Evolutionary conservation across 352 stramenopile genomes (phyloP).

Genomic region (Globisporangium uncinulatum): DNA sequence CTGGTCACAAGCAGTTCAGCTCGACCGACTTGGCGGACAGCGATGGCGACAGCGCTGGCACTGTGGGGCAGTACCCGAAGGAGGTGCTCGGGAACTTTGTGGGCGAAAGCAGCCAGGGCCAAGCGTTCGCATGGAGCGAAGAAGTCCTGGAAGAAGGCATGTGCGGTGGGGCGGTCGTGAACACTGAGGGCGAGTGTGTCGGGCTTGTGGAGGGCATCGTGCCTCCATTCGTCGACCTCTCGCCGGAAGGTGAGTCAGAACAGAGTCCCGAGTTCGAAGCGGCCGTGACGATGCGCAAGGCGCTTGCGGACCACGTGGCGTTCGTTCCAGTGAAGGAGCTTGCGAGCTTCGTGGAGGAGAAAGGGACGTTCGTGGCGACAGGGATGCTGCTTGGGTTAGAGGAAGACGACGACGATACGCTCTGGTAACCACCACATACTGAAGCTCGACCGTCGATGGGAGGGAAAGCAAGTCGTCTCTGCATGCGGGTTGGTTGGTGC

Average conservation of each 20-base stretch:
- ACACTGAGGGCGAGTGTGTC: slow-evolving; percentile 35
- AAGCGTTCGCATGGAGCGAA: slow-evolving; percentile 72
- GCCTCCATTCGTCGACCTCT: slow-evolving; percentile 25
- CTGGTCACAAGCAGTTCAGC: slow-evolving; percentile 36
- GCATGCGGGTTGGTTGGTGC: too few relatives aligned
- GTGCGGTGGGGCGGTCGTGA: slow-evolving; percentile 68
- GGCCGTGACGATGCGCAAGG: slow-evolving; percentile 48
- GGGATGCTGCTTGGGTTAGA: slow-evolving; percentile 23
- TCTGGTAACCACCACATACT: slow-evolving; percentile 30
- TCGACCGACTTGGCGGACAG: slow-evolving; percentile 2
- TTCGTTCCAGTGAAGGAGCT: slow-evolving; percentile 57
- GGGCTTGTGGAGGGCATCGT: slow-evolving; percentile 80
- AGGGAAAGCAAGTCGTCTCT: too few relatives aligned
- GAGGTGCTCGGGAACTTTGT: slow-evolving; percentile 54
- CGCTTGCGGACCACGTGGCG: slow-evolving; percentile 62
- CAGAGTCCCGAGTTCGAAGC: slow-evolving; percentile 22
- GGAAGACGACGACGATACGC: slow-evolving; percentile 11
- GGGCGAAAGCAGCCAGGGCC: slow-evolving; percentile 41
- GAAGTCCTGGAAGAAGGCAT: slow-evolving; percentile 76
- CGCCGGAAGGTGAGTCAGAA: slow-evolving; percentile 9
- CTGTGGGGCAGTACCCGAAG: slow-evolving; percentile 36
- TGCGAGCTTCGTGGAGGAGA: slow-evolving; percentile 35
- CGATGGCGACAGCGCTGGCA: slow-evolving; percentile 1
- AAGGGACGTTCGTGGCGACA: slow-evolving; percentile 23
- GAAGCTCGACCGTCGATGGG: too few relatives aligned